Conservation (phyloP, 176 grass and related monocot species). For the Musa beccarii region DNA sequence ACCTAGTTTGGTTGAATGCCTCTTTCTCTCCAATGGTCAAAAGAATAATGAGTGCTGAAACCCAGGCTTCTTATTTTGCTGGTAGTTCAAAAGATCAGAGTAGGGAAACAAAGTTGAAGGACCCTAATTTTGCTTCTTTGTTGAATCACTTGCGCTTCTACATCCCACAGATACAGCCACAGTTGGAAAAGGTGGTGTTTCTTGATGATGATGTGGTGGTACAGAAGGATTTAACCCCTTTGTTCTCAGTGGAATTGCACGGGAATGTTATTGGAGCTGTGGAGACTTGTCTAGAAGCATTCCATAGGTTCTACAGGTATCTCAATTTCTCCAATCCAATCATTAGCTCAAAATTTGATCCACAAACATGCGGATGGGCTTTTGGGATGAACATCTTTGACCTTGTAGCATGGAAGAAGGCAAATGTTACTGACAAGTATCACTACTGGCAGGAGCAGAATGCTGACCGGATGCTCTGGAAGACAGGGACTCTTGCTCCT, state of each 20-base stretch:
- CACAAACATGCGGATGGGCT: constrained; percentile 17
- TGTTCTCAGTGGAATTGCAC: constrained; percentile 5
- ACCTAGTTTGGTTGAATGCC: background rate
- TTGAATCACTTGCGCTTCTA: constrained; percentile 15
- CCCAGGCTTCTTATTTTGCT: background rate
- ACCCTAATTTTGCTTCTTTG: constrained; percentile 3
- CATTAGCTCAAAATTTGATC: constrained; percentile 15
- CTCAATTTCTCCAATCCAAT: constrained; percentile 14
- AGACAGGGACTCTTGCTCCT: constrained; percentile 9
- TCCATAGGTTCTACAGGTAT: constrained; percentile 14
- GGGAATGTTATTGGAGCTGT: constrained; percentile 14
- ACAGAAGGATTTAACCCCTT: constrained; percentile 17
- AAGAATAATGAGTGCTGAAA: background rate
- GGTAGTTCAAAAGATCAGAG: background rate
- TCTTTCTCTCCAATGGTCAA: constrained; percentile 7
- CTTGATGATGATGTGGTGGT: constrained; percentile 20
- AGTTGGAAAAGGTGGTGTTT: constrained; percentile 13
- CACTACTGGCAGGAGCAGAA: constrained; percentile 14
- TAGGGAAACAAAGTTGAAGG: background rate
- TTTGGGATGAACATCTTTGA: constrained; percentile 18
- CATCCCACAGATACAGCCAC: constrained; percentile 11
- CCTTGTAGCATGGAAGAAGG: constrained; percentile 14
- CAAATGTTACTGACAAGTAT: constrained; percentile 7
- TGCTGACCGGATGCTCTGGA: constrained; percentile 7
- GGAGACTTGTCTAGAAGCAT: constrained; percentile 14